Conservation (phyloP, 2,329 filamentous ascomycete species). For the Pseudogymnoascus sp. region DNA sequence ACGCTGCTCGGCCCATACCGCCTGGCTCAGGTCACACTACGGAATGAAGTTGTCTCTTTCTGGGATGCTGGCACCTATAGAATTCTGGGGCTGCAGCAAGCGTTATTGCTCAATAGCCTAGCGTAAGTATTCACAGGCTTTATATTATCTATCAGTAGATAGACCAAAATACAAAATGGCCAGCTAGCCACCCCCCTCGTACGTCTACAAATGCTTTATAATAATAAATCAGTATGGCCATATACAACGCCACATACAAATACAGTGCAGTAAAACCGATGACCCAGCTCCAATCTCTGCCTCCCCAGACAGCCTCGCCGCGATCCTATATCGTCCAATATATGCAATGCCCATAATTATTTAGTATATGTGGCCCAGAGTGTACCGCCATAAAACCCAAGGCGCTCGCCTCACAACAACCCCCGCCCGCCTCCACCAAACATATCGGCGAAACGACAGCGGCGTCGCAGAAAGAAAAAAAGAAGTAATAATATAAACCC, state of each 20-base stretch:
- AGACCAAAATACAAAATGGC: background rate
- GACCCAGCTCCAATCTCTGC: background rate
- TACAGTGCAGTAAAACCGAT: background rate
- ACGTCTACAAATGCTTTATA: background rate
- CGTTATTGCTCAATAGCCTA: background rate
- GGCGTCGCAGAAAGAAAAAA: background rate
- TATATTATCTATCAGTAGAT: background rate
- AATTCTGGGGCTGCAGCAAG: background rate
- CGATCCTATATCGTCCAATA: background rate
- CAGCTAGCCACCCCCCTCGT: background rate
- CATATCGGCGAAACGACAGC: background rate
- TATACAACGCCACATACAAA: background rate
- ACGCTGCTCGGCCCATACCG: background rate
- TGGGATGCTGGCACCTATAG: background rate
- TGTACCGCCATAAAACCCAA: background rate
- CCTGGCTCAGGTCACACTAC: background rate
- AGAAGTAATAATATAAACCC: background rate
- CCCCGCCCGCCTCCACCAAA: background rate
- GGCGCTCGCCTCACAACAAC: background rate
- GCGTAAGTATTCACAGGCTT: background rate
- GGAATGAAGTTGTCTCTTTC: background rate
- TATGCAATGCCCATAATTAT: conserved; percentile 1
- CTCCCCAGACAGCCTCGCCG: background rate
- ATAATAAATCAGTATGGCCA: background rate
- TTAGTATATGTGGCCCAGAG: background rate